phyloP scores from a whole-genome alignment of 345 rosid genomes.

The Carallia brachiata region DNA sequence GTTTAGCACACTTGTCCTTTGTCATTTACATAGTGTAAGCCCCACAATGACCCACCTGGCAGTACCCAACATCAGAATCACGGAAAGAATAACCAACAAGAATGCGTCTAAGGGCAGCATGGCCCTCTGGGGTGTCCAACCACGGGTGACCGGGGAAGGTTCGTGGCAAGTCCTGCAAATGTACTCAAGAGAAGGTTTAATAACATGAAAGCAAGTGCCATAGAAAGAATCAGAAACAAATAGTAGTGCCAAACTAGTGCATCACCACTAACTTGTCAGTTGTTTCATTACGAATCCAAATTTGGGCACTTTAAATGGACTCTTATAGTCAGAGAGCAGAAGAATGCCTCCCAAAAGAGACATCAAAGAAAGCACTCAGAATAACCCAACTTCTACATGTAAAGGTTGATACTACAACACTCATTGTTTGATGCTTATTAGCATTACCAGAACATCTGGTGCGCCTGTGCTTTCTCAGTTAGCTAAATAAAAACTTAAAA shows the following conservation, averaged over 20 bases:
- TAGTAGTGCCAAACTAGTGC: neutral
- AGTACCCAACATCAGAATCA: conserved; percentile 99
- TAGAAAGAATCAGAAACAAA: neutral
- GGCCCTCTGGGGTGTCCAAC: conserved; percentile 98
- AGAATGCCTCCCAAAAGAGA: conserved; percentile 1
- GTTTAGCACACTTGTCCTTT: neutral
- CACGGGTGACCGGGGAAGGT: conserved; percentile 99
- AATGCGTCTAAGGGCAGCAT: conserved; percentile 86
- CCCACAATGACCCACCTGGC: conserved; percentile 65
- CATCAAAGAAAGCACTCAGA: neutral
- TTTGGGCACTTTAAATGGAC: neutral
- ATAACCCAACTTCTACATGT: neutral
- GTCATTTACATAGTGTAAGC: neutral
- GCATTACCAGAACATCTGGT: too few species aligned
- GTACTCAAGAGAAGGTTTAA: conserved; percentile 12
- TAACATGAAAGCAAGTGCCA: neutral
- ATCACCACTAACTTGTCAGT: neutral
- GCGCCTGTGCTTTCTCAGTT: too few species aligned
- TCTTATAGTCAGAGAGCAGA: neutral
- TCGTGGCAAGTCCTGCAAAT: conserved; percentile 82
- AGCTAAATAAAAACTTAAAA: too few species aligned
- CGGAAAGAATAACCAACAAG: conserved; percentile 97
- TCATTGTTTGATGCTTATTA: neutral
- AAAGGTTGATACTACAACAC: too few species aligned
- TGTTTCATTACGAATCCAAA: neutral